Conservation (phyloP, 352 stramenopile species). For the Phytophthora sansomeana region DNA sequence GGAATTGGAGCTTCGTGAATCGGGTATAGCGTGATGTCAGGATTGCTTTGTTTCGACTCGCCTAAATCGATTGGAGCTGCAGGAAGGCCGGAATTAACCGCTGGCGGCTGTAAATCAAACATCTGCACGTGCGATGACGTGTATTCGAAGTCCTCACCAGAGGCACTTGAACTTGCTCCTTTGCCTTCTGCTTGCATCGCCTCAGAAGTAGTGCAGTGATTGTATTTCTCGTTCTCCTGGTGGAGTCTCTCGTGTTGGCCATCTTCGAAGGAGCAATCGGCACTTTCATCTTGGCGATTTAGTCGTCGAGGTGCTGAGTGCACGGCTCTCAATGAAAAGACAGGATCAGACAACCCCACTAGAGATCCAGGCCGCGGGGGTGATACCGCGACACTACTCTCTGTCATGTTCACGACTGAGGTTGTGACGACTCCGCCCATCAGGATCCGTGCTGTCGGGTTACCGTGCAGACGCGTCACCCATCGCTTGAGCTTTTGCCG, state of each 20-base stretch:
- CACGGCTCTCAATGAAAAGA: background rate
- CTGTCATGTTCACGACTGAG: background rate
- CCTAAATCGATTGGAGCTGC: background rate
- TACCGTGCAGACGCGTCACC: constrained; percentile 32
- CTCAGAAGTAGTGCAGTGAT: background rate
- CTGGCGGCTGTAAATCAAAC: constrained; percentile 2
- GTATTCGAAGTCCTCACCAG: background rate
- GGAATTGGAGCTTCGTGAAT: constrained; percentile 11
- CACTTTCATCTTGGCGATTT: background rate
- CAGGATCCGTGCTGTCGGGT: constrained; percentile 20
- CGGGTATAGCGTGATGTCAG: background rate
- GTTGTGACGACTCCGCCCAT: constrained; percentile 4
- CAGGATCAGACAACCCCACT: too few relatives aligned
- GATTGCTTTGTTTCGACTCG: constrained; percentile 12
- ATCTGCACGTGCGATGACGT: constrained; percentile 3
- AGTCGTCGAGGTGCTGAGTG: background rate
- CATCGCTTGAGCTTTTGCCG: constrained; percentile 57
- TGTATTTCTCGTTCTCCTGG: background rate
- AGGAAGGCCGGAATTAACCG: background rate
- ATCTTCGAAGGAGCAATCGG: background rate
- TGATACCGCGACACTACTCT: constrained; percentile 2
- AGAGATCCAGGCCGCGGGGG: background rate
- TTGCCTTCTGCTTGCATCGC: background rate
- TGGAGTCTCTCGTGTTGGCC: background rate
- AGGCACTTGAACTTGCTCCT: background rate